Percentiles rank a stretch among this genome's conserved stretches.
Conservation (phyloP, 495 filamentous ascomycete species). For the Xylaria sp. region DNA sequence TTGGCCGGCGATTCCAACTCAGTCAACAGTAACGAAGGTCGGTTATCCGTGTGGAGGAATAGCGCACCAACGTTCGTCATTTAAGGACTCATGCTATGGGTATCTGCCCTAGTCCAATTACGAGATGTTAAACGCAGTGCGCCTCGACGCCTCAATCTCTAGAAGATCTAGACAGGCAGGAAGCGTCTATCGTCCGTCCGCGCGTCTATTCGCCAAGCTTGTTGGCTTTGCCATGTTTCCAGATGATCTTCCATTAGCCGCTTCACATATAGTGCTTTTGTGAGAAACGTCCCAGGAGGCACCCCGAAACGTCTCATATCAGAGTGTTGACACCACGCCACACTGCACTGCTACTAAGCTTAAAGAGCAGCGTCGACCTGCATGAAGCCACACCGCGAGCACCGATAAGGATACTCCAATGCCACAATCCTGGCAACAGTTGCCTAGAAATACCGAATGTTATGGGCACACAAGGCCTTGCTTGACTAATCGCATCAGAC, state of each 20-base stretch:
- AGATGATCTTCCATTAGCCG: background rate
- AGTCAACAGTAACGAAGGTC: background rate
- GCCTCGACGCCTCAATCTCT: background rate
- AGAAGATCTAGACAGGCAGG: background rate
- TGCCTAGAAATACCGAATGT: background rate
- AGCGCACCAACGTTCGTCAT: background rate
- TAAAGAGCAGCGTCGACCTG: background rate
- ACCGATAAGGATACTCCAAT: background rate
- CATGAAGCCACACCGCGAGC: background rate
- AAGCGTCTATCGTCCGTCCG: background rate
- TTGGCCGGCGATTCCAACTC: background rate
- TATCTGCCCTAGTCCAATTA: background rate
- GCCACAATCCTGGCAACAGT: background rate
- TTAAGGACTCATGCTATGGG: background rate
- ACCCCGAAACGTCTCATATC: background rate
- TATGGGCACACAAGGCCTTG: background rate
- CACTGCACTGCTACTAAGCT: constrained; percentile 5
- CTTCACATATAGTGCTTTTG: background rate
- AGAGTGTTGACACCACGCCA: background rate
- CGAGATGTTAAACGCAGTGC: constrained; percentile 5
- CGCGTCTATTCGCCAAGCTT: constrained; percentile 17
- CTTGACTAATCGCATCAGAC: constrained; percentile 1
- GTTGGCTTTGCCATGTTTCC: background rate
- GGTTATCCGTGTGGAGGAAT: background rate
- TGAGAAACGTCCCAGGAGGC: background rate